Evolutionary conservation across 106 monocot genomes (phyloP).

Genomic region (Ottelia alismoides): DNA sequence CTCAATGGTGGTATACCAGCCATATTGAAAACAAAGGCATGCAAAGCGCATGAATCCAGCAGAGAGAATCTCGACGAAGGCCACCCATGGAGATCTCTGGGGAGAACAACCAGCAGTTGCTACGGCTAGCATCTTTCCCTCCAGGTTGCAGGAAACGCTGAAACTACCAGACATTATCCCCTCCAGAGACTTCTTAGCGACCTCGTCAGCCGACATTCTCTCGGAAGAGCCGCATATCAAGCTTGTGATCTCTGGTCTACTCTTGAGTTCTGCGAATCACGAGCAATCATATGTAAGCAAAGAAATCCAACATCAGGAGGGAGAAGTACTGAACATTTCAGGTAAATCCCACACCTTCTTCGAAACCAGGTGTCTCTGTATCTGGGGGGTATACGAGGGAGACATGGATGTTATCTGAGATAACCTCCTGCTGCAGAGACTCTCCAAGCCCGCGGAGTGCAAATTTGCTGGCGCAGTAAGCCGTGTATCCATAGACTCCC

Average conservation of each 20-base stretch:
- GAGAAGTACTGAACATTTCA: not conserved
- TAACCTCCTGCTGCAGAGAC: conserved; percentile 67
- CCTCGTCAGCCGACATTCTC: conserved; percentile 47
- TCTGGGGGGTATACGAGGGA: conserved; percentile 67
- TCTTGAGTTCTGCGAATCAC: conserved; percentile 26
- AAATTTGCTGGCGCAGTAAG: conserved; percentile 78
- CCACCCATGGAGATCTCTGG: conserved; percentile 35
- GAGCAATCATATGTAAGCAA: not conserved
- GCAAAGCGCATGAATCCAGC: conserved; percentile 59
- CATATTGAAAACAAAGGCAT: conserved; percentile 32
- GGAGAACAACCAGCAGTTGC: conserved; percentile 61
- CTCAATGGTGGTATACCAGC: conserved; percentile 42
- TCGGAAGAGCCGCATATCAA: conserved; percentile 33
- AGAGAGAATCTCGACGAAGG: conserved; percentile 41
- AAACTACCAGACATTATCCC: conserved; percentile 51
- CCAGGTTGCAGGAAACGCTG: conserved; percentile 45
- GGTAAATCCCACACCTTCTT: conserved; percentile 28
- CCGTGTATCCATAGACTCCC: conserved; percentile 69
- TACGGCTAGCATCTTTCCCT: conserved; percentile 46
- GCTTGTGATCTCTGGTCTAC: conserved; percentile 39
- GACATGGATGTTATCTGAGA: conserved; percentile 58
- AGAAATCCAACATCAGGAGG: not conserved
- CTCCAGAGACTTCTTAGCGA: conserved; percentile 36
- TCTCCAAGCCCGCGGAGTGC: conserved; percentile 67
- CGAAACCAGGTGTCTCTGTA: conserved; percentile 72